A percentile compares a stretch with the other conserved stretches of the same genome.
Evolutionary conservation across 768 basidiomycete species (phyloP).

Genomic region (Podaxis sp.): DNA sequence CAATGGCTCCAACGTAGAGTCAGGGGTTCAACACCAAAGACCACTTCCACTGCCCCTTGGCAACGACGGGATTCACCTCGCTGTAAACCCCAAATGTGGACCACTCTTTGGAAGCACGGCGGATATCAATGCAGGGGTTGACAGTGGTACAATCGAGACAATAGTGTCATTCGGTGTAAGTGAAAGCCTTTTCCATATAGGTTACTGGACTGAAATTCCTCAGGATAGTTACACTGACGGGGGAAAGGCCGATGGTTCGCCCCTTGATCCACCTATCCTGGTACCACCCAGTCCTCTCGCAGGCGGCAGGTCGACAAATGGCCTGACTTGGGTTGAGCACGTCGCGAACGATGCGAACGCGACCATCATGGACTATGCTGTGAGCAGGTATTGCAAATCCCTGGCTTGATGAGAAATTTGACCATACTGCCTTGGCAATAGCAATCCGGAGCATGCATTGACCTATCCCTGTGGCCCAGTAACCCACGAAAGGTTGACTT

Average conservation of each 20-base stretch:
- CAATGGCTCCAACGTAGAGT: not conserved
- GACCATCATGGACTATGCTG: slow-evolving; percentile 52
- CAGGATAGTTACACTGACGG: slow-evolving; percentile 55
- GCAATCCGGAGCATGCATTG: slow-evolving; percentile 46
- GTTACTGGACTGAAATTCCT: not conserved
- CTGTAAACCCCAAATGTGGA: slow-evolving; percentile 46
- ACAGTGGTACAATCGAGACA: slow-evolving; percentile 30
- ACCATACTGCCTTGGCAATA: slow-evolving; percentile 15
- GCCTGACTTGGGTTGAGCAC: slow-evolving; percentile 49
- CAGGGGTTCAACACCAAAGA: not conserved
- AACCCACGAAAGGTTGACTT: slow-evolving; percentile 48
- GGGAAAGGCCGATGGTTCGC: slow-evolving; percentile 47
- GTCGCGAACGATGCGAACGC: slow-evolving; percentile 43
- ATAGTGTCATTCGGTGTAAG: slow-evolving; percentile 14
- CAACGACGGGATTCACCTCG: slow-evolving; percentile 42
- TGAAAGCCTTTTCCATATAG: not conserved
- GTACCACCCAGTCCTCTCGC: slow-evolving; percentile 42
- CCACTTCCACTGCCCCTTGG: slow-evolving; percentile 7
- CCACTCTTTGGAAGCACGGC: slow-evolving; percentile 36
- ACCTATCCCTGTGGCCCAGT: slow-evolving; percentile 51
- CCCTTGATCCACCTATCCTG: slow-evolving; percentile 44
- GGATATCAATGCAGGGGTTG: slow-evolving; percentile 50
- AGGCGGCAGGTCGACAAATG: slow-evolving; percentile 53
- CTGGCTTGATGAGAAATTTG: not conserved
- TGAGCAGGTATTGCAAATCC: slow-evolving; percentile 21